Base-by-base conservation (phyloP, 192 early-diverging fungal genomes). In the Entrophospora sp. region DNA sequence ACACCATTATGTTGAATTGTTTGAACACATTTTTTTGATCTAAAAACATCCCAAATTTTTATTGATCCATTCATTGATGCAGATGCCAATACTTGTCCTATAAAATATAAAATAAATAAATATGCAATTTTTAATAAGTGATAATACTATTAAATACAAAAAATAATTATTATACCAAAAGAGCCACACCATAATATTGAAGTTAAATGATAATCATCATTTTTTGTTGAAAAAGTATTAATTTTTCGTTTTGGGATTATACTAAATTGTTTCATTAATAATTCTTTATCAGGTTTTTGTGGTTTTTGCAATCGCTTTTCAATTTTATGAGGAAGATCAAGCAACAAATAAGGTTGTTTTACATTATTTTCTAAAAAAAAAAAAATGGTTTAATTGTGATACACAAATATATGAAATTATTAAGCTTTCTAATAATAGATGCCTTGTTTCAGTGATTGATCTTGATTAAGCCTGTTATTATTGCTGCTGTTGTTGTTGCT, bases 61-160 rank as follows among this genome's bases (percentile, higher is more conserved):
- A 65, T 49, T 8, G 64, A 40, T 27, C 64, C 34, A 65, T 65
- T 49, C 64, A 65, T 65, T 13, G 64, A 65, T 13, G 64, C 64
- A 8, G 64, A 65, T 16, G 64, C 64, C 22, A 65, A 38, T 37
- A 65, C 36, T n/a, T 65, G 64, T 38, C 64, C 64, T 65, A 48
- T 14, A 64, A 22, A 40, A 20, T 53, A 10, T 25, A 27, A 43
- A 27, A 32, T 20, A 20, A 20, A 6, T 35, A 22, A 22, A 12
- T n/a, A n/a, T n/a, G n/a, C n/a, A n/a, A n/a, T n/a, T n/a, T n/a
- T n/a, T n/a, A n/a, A 49, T 48, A 24, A 48, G 22, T 34, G 3
- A 12, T 20, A 36, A 10, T 12, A 14, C 31, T 25, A 12, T n/a
- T n/a, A 48, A 14, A 63, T 22, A 16, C 22, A 14, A 13, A 49